Conservation (phyloP, 2,329 filamentous ascomycete genomes). For the Tolypocladium tundrense region DNA sequence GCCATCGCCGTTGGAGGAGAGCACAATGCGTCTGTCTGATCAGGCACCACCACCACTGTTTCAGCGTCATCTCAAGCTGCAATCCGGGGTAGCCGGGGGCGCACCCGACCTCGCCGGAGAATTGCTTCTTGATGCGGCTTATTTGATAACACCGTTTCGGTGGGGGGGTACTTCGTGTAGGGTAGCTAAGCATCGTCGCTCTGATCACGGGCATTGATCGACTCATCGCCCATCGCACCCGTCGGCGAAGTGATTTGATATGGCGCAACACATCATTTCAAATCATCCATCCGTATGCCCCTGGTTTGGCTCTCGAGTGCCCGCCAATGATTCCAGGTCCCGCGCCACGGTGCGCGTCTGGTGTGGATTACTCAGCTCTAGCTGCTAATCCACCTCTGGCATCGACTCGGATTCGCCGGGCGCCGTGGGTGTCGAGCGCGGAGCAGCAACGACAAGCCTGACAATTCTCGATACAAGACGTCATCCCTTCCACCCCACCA, state of each 20-base stretch:
- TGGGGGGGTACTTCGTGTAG: neutral
- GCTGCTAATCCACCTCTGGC: neutral
- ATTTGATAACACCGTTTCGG: neutral
- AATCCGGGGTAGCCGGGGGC: too few relatives aligned
- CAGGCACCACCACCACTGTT: too few relatives aligned
- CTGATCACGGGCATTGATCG: neutral
- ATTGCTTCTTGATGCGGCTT: neutral
- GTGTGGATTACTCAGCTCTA: neutral
- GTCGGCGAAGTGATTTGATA: too few relatives aligned
- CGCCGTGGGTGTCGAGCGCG: neutral
- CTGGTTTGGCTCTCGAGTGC: neutral
- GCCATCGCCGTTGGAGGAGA: neutral
- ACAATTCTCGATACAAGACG: neutral
- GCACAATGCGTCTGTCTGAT: too few relatives aligned
- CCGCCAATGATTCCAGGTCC: neutral
- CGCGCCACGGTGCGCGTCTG: neutral
- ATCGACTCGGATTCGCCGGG: neutral
- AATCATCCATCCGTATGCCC: neutral
- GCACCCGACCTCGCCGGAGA: too few relatives aligned
- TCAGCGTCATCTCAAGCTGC: too few relatives aligned
- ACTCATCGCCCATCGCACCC: neutral
- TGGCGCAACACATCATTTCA: neutral
- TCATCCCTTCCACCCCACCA: neutral
- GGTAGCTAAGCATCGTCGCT: neutral
- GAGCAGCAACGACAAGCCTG: neutral